phyloP scores from a whole-genome alignment of 2,329 filamentous ascomycete genomes.

The Eutypella sp. region DNA sequence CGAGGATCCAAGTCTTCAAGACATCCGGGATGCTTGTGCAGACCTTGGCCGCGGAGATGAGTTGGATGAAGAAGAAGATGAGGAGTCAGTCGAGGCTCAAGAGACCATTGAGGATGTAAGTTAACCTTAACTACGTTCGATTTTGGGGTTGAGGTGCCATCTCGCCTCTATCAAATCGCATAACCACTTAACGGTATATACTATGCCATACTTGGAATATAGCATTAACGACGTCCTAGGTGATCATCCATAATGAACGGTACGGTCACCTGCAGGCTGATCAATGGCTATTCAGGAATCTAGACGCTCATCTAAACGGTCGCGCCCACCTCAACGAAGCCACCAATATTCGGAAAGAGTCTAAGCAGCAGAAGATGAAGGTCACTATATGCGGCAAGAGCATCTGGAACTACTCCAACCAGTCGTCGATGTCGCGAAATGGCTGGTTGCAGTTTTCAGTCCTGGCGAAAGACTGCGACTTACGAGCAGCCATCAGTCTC shows the following conservation, averaged over 20 bases:
- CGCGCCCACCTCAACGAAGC: not conserved
- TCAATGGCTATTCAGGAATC: slow-evolving; percentile 17
- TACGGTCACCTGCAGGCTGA: slow-evolving; percentile 19
- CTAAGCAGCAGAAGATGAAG: slow-evolving; percentile 31
- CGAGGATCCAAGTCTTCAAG: slow-evolving; percentile 42
- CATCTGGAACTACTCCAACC: slow-evolving; percentile 47
- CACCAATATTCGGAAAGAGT: not conserved
- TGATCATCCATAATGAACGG: slow-evolving; percentile 14
- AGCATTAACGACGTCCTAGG: not conserved
- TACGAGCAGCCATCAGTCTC: slow-evolving; percentile 39
- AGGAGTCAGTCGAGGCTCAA: too few relatives aligned
- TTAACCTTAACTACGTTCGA: not conserved
- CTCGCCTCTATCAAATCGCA: not conserved
- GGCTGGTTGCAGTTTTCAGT: slow-evolving; percentile 48
- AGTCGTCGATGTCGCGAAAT: slow-evolving; percentile 39
- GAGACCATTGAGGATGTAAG: slow-evolving; percentile 17
- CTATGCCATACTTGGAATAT: not conserved
- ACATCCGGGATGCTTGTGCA: slow-evolving; percentile 45
- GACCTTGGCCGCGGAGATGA: slow-evolving; percentile 38
- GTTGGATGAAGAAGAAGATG: slow-evolving; percentile 24
- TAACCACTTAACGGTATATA: not conserved
- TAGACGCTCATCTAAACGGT: slow-evolving; percentile 31
- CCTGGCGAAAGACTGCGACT: slow-evolving; percentile 41
- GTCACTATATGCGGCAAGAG: slow-evolving; percentile 42
- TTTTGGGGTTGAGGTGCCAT: too few relatives aligned